phyloP scores from a whole-genome alignment of 495 filamentous ascomycete species.

The Hamigera avellanea region DNA sequence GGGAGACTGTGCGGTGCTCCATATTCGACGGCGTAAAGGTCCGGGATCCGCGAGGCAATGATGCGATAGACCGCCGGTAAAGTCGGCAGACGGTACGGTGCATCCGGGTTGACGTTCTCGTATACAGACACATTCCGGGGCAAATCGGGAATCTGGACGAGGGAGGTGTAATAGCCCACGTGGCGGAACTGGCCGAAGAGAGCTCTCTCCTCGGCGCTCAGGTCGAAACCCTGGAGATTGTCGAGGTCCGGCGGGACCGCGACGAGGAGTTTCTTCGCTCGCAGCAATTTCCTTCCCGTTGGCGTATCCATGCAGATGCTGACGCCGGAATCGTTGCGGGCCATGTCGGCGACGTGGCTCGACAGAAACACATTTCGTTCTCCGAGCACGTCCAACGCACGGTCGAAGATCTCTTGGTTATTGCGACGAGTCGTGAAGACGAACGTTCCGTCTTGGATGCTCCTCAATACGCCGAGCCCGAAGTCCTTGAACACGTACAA shows the following conservation, averaged over 20 bases:
- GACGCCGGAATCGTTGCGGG: slow-evolving; percentile 7
- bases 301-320: slow-evolving; percentile 18
- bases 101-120: no score
- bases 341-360: slow-evolving; percentile 11
- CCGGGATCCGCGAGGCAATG: no score
- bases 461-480: not conserved
- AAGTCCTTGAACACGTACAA: slow-evolving; percentile 11
- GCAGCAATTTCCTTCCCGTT: slow-evolving; percentile 16
- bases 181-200: slow-evolving; percentile 23
- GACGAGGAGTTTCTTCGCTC: slow-evolving; percentile 28
- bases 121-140: slow-evolving; percentile 1
- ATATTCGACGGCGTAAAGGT: no score
- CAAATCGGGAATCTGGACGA: slow-evolving; percentile 22
- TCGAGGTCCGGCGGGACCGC: slow-evolving; percentile 21
- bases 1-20: no score
- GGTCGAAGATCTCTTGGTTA: slow-evolving; percentile 24
- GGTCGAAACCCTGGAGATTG: slow-evolving; percentile 20
- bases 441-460: slow-evolving; percentile 12
- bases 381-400: slow-evolving; percentile 12
- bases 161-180: slow-evolving; percentile 23
- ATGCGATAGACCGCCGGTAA: no score
- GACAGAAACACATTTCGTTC: slow-evolving; percentile 12
- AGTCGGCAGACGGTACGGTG: no score
- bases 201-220: slow-evolving; percentile 12
- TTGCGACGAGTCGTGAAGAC: slow-evolving; percentile 19